Conservation (phyloP, 345 rosid species). For the Hirschfeldia incana region DNA sequence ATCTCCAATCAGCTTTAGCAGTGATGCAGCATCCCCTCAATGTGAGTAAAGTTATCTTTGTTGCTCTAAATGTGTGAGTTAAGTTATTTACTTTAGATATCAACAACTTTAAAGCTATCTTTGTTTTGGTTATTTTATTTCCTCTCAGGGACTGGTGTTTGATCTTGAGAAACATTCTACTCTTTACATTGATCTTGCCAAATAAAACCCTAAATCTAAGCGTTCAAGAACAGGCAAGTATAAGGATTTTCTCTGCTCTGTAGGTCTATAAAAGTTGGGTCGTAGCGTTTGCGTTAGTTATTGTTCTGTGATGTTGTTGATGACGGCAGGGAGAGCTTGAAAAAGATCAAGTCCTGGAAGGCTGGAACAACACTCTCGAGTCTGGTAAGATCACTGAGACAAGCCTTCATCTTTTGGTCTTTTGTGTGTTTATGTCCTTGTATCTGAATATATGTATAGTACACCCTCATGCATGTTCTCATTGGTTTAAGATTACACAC, state of each 20-base stretch:
- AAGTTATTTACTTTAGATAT: background rate
- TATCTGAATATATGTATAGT: conserved; percentile 1
- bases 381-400: conserved; percentile 51
- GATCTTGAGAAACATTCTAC: conserved; percentile 90
- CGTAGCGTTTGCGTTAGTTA: background rate
- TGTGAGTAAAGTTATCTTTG: conserved; percentile 46
- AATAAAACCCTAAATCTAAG: conserved; percentile 85
- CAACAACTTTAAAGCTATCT: too few species aligned
- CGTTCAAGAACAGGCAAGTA: conserved; percentile 65
- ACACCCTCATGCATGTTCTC: conserved; percentile 9
- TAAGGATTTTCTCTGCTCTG: background rate
- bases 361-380: conserved; percentile 39
- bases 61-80: background rate
- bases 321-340: conserved; percentile 26
- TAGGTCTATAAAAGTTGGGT: background rate
- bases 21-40: conserved; percentile 71
- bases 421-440: conserved; percentile 6
- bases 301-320: background rate
- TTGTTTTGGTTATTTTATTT: background rate
- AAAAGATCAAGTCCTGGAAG: conserved; percentile 33
- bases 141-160: conserved; percentile 73
- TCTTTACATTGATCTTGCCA: conserved; percentile 79
- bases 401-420: conserved; percentile 13
- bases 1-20: conserved; percentile 71
- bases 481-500: conserved; percentile 30